phyloP scores from a whole-genome alignment of 805 yeast genomes.

The Cyberlindnera mississippiensis region DNA sequence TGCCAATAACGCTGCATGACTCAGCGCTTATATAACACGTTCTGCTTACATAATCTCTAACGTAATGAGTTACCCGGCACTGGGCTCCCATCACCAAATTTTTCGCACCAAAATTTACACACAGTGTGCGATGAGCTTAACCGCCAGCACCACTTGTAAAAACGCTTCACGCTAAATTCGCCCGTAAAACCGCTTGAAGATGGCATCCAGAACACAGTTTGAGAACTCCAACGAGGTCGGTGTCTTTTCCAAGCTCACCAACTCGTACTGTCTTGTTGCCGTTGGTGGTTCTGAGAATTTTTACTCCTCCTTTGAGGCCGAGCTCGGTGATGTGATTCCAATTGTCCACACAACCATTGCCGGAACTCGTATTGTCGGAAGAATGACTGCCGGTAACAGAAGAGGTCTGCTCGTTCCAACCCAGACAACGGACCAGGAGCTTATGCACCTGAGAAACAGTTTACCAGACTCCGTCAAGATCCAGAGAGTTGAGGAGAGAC shows the following conservation, averaged over 20 bases:
- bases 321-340: conserved; percentile 93
- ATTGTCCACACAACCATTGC: conserved; percentile 97
- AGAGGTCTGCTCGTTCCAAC: conserved; percentile 96
- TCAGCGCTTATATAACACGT: too few species aligned
- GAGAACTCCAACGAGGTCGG: conserved; percentile 90
- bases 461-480: conserved; percentile 93
- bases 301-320: conserved; percentile 95
- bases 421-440: conserved; percentile 96
- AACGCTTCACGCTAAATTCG: neutral
- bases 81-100: neutral
- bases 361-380: conserved; percentile 95
- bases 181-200: conserved; percentile 19
- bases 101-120: neutral
- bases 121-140: neutral
- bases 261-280: conserved; percentile 93
- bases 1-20: too few species aligned
- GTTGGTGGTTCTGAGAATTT: conserved; percentile 91
- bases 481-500: conserved; percentile 96
- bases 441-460: conserved; percentile 94
- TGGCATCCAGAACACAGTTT: conserved; percentile 75
- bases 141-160: too few species aligned
- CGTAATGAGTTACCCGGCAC: conserved; percentile 1
- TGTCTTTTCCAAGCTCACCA: conserved; percentile 91
- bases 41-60: neutral
- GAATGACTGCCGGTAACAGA: conserved; percentile 98